phyloP scores from a whole-genome alignment of 2,329 filamentous ascomycete species.

The Akanthomyces muscarius region DNA sequence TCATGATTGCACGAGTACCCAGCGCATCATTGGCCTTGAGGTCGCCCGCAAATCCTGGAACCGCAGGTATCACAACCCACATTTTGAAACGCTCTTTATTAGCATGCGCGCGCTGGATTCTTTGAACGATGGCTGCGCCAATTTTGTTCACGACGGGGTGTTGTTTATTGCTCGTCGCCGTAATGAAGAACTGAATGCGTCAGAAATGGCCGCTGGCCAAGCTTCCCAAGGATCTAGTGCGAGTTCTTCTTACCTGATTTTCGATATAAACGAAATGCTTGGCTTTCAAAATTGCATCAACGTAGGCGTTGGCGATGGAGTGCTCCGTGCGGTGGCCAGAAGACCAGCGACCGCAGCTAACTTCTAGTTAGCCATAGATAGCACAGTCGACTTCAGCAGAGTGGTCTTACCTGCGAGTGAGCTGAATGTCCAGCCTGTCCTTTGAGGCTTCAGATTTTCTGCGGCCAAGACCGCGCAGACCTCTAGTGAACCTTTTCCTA shows the following conservation, averaged over 20 bases:
- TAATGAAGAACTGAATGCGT: constrained; percentile 71
- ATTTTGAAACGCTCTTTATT: constrained; percentile 66
- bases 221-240: accelerated
- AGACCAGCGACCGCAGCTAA: constrained; percentile 49
- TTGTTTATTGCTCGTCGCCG: constrained; percentile 67
- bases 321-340: constrained; percentile 55
- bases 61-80: constrained; percentile 72
- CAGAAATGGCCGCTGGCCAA: background rate
- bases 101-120: constrained; percentile 66
- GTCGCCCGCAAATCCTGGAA: constrained; percentile 80
- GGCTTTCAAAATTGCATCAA: constrained; percentile 63
- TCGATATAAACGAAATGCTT: constrained; percentile 76
- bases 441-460: constrained; percentile 28
- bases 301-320: constrained; percentile 83
- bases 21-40: constrained; percentile 67
- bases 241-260: constrained; percentile 51
- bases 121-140: constrained; percentile 72
- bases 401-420: constrained; percentile 43
- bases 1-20: constrained; percentile 81
- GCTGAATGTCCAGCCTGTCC: constrained; percentile 42
- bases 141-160: constrained; percentile 73
- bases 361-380: background rate
- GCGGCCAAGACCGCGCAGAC: constrained; percentile 37
- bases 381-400: too few species aligned
- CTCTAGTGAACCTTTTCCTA: constrained; percentile 39